phyloP scores from a whole-genome alignment of 2,329 filamentous ascomycete species.

The Penicillium sp. region DNA sequence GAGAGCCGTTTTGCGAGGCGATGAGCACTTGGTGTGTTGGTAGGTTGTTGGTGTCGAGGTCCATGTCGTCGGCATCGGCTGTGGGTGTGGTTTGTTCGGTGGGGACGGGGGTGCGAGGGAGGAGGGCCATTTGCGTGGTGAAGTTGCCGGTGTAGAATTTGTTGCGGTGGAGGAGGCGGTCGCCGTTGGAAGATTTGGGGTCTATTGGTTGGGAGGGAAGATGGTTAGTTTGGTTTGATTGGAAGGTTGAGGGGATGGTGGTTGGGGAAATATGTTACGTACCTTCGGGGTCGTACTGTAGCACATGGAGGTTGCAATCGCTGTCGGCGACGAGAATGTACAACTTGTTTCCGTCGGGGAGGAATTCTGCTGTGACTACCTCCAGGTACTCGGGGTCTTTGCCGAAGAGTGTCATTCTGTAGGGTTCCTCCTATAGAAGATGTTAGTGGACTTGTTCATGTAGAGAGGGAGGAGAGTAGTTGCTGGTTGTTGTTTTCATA shows the following conservation, averaged over 20 bases:
- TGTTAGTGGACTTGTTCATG: slow-evolving; percentile 10
- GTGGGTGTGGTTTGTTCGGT: slow-evolving; percentile 43
- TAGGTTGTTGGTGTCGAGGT: slow-evolving; percentile 39
- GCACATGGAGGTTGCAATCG: slow-evolving; percentile 82
- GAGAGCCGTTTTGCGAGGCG: slow-evolving; percentile 74
- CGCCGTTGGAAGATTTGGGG: slow-evolving; percentile 88
- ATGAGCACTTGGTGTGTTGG: slow-evolving; percentile 66
- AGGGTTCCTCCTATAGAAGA: slow-evolving; percentile 76
- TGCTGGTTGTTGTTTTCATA: slow-evolving; percentile 40
- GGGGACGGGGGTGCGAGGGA: slow-evolving; percentile 68
- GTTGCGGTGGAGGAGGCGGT: slow-evolving; percentile 82
- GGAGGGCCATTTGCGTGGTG: slow-evolving; percentile 74
- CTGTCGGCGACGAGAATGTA: slow-evolving; percentile 83
- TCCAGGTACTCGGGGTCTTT: slow-evolving; percentile 82
- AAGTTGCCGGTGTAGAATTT: slow-evolving; percentile 87
- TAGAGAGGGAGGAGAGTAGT: not conserved
- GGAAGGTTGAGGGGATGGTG: not conserved
- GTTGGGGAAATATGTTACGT: slow-evolving; percentile 49
- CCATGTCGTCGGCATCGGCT: slow-evolving; percentile 37
- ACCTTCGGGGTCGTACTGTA: slow-evolving; percentile 96
- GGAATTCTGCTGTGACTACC: slow-evolving; percentile 80
- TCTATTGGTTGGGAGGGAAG: slow-evolving; percentile 58
- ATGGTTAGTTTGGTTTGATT: slow-evolving; percentile 6
- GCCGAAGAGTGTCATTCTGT: slow-evolving; percentile 90
- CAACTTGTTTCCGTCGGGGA: slow-evolving; percentile 83